Evolutionary conservation across 768 basidiomycete genomes (phyloP).

Genomic region (Rhizopogon vinicolor): DNA sequence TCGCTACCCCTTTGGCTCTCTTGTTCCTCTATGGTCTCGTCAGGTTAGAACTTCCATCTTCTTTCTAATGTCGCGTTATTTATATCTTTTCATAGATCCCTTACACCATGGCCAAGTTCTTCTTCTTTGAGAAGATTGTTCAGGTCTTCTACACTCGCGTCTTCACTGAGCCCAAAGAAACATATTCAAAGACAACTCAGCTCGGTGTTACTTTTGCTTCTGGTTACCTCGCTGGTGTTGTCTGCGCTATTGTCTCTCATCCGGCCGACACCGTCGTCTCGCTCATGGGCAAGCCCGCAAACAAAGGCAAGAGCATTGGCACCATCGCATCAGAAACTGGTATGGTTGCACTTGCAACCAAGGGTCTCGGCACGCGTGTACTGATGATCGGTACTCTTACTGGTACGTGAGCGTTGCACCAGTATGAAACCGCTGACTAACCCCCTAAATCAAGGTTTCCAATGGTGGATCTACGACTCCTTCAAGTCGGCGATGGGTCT

Average conservation of each 20-base stretch:
- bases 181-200: constrained; percentile 77
- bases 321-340: constrained; percentile 72
- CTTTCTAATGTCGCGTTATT: not conserved
- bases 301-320: constrained; percentile 78
- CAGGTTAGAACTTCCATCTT: constrained; percentile 44
- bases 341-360: constrained; percentile 59
- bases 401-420: constrained; percentile 21
- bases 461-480: constrained; percentile 92
- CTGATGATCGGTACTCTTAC: constrained; percentile 72
- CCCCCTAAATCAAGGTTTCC: constrained; percentile 55
- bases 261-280: constrained; percentile 94
- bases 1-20: constrained; percentile 81
- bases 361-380: constrained; percentile 85
- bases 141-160: constrained; percentile 85
- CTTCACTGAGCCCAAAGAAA: constrained; percentile 73
- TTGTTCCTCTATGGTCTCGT: constrained; percentile 85
- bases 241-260: constrained; percentile 95
- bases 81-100: constrained; percentile 57
- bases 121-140: constrained; percentile 90
- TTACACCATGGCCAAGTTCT: constrained; percentile 99
- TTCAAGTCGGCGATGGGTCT: constrained; percentile 84
- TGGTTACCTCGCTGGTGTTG: constrained; percentile 93
- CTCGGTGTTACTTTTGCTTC: constrained; percentile 87
- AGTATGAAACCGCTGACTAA: not conserved
- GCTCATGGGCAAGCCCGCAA: constrained; percentile 84